Conservation (phyloP, 768 basidiomycete species). For the Termitomyces sp. region DNA sequence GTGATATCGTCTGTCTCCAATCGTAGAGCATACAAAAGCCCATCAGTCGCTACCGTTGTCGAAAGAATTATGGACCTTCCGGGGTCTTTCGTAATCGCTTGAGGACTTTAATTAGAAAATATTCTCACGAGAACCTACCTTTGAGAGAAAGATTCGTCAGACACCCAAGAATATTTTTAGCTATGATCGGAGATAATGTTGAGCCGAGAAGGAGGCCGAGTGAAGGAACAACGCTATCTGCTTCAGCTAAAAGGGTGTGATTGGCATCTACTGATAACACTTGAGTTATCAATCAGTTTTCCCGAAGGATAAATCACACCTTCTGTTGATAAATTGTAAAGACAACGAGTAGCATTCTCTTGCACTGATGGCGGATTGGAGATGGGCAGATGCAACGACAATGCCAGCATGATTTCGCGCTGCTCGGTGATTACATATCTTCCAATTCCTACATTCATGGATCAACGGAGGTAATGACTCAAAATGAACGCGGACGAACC, state of each 20-base stretch:
- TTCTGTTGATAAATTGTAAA: slow-evolving; percentile 15
- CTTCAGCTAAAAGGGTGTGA: slow-evolving; percentile 4
- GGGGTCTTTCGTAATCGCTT: slow-evolving; percentile 3
- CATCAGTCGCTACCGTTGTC: slow-evolving; percentile 1
- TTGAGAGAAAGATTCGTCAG: slow-evolving; percentile 13
- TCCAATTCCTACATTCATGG: slow-evolving; percentile 3
- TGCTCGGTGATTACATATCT: slow-evolving; percentile 1
- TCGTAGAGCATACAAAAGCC: slow-evolving; percentile 3
- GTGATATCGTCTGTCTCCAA: slow-evolving; percentile 5
- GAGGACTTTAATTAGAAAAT: background rate
- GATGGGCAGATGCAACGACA: background rate
- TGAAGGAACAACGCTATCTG: background rate
- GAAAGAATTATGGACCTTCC: slow-evolving; percentile 10
- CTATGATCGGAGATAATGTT: slow-evolving; percentile 1
- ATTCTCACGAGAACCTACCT: slow-evolving; percentile 6
- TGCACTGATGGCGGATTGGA: slow-evolving; percentile 2
- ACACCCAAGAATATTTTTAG: slow-evolving; percentile 12
- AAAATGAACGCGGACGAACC: slow-evolving; percentile 1
- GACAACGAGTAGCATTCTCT: slow-evolving; percentile 11
- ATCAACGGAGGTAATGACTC: background rate
- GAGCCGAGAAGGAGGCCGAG: slow-evolving; percentile 6
- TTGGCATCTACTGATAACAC: background rate
- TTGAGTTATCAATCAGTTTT: background rate
- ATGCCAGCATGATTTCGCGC: slow-evolving; percentile 2
- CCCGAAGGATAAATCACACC: background rate